Percentiles rank a stretch among this genome's conserved stretches.
Conservation (phyloP, 805 yeast genomes). For the Candida dajiaensis region DNA sequence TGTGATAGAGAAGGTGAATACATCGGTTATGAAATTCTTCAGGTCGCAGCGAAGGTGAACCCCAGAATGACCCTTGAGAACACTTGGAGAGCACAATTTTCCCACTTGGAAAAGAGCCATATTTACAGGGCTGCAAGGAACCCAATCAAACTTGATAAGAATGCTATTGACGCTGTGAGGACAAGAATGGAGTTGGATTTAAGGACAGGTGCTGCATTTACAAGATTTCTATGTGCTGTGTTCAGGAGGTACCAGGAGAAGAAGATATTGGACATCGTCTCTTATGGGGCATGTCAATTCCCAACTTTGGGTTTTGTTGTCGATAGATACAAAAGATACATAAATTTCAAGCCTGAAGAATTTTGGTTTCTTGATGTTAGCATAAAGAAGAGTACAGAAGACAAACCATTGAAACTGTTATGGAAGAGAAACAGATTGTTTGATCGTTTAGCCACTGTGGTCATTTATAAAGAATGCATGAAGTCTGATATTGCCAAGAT, state of each 20-base stretch:
- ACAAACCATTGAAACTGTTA: slow-evolving; percentile 35
- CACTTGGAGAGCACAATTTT: slow-evolving; percentile 74
- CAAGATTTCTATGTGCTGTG: slow-evolving; percentile 65
- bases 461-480: slow-evolving; percentile 66
- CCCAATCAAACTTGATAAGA: slow-evolving; percentile 58
- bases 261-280: slow-evolving; percentile 28
- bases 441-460: slow-evolving; percentile 60
- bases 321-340: slow-evolving; percentile 76
- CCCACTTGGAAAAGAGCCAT: slow-evolving; percentile 79
- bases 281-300: slow-evolving; percentile 94
- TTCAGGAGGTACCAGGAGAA: slow-evolving; percentile 27
- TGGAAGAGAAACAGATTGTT: slow-evolving; percentile 75
- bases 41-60: slow-evolving; percentile 55
- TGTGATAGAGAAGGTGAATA: slow-evolving; percentile 96
- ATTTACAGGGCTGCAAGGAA: slow-evolving; percentile 65
- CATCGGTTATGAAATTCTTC: slow-evolving; percentile 77
- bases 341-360: slow-evolving; percentile 64
- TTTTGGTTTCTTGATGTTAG: slow-evolving; percentile 71
- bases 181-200: slow-evolving; percentile 85
- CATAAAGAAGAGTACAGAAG: slow-evolving; percentile 36
- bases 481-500: slow-evolving; percentile 45
- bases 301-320: slow-evolving; percentile 97
- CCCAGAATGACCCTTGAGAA: slow-evolving; percentile 37
- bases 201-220: slow-evolving; percentile 83
- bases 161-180: slow-evolving; percentile 75